These are phyloP conservation scores for Zymoseptoria ardabiliae DNA, from an alignment of 2,329 filamentous ascomycete genomes.

Conservation along the genomic window DNA sequence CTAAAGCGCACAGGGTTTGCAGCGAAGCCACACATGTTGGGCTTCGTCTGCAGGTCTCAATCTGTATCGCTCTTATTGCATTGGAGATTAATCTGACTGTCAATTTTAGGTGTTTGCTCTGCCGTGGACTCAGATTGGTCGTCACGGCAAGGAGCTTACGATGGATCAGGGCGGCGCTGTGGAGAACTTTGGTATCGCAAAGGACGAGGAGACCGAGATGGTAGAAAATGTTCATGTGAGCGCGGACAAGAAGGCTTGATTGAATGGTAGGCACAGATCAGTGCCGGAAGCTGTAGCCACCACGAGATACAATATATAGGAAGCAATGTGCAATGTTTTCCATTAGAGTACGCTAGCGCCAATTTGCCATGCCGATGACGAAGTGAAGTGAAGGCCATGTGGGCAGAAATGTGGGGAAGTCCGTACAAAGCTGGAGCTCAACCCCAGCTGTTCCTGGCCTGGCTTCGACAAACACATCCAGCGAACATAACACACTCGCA, in stretches of 20 bases:
- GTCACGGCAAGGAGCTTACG: slow-evolving; percentile 28
- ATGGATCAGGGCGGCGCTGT: slow-evolving; percentile 18
- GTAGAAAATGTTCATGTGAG: slow-evolving; percentile 16
- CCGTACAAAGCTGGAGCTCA: background rate
- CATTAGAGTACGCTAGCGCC: too few species aligned
- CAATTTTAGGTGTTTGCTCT: slow-evolving; percentile 39
- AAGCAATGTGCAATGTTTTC: background rate
- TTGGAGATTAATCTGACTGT: background rate
- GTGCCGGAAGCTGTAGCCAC: background rate
- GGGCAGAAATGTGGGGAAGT: background rate
- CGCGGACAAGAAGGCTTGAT: slow-evolving; percentile 10
- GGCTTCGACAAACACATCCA: background rate
- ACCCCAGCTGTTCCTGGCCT: background rate
- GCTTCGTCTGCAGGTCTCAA: background rate
- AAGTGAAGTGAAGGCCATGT: background rate
- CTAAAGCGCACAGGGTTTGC: background rate
- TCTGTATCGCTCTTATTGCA: background rate
- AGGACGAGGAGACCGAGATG: slow-evolving; percentile 19
- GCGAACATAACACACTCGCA: background rate
- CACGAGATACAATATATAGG: background rate
- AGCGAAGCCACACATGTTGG: background rate
- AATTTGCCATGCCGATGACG: background rate
- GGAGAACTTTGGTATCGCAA: slow-evolving; percentile 18
- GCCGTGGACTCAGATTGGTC: slow-evolving; percentile 69
- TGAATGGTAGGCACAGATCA: background rate